Base-by-base conservation (phyloP, 495 filamentous ascomycete genomes). In the Lasiosphaeriaceae sp. region DNA sequence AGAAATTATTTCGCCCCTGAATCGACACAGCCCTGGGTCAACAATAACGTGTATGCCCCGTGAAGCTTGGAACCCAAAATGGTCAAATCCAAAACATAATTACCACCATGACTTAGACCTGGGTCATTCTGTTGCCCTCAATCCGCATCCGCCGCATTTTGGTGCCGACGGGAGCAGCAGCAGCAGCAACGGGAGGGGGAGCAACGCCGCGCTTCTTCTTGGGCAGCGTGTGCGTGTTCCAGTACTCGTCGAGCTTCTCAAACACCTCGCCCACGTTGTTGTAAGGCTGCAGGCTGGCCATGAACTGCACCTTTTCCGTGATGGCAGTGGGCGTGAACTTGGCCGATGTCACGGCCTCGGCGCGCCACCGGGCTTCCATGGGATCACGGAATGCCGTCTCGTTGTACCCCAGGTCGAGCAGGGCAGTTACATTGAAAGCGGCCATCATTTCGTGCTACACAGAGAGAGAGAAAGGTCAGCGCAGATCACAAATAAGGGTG, bases 371-470 rank as follows among this genome's bases (percentile, higher is more conserved):
- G 11, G 19, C 48, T 22, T 73, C 68, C 61, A 70, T 67, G 31
- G 68, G 70, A 52, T 71, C 70, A 5, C 57, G 39, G 59, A 74
- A 77, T 29, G 66, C 69, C 0, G 67, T 76, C 60, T 80, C 74
- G 7, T 65, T 64, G 62, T 82, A 82, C 9, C 77, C 78, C 39
- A 76, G 73, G 57, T 77, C 69, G 1, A 62, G 49, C 8, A 80
- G 66, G n/a, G 58, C 66, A 7, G 77, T 76, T 35, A 82, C 74
- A 56, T 84, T 84, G 63, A 84, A 83, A 14, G 80, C 81, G 1
- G 72, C 80, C 81, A 83, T 83, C 82, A 83, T 83, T 54, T 80
- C 81, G 62, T 83, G 72, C 63, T 66, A 41, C 11, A 31, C 26
- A 9, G 26, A 9, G 14, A 47, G 19, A 7, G n/a, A n/a, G 29